Percentiles rank a stretch among this genome's conserved stretches.
Evolutionary conservation across 352 stramenopile species (phyloP).

Genomic region (Hyaloperonospora brassicae): DNA sequence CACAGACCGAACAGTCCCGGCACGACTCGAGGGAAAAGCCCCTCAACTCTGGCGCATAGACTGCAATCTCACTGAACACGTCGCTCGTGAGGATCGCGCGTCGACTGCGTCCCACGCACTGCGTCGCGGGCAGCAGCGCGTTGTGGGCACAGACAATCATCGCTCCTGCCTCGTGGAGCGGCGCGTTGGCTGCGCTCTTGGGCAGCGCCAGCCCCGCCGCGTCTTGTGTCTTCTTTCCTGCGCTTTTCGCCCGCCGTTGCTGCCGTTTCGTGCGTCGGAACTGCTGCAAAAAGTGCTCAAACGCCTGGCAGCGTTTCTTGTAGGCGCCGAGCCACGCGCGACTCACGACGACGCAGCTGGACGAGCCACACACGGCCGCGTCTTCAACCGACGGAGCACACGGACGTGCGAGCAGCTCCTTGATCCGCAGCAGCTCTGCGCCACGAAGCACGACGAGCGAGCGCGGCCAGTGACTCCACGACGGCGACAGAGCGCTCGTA

Average conservation of each 20-base stretch:
- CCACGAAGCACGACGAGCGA: conserved; percentile 45
- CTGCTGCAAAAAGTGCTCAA: conserved; percentile 70
- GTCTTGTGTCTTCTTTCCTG: conserved; percentile 22
- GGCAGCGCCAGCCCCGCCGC: conserved; percentile 4
- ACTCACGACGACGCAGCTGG: conserved; percentile 51
- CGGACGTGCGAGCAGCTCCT: conserved; percentile 34
- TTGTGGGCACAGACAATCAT: conserved; percentile 67
- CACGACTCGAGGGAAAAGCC: conserved; percentile 43
- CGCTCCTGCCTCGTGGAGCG: conserved; percentile 19
- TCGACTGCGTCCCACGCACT: conserved; percentile 54
- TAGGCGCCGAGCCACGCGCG: conserved; percentile 68
- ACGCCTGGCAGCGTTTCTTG: conserved; percentile 58
- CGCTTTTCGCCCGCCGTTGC: conserved; percentile 35
- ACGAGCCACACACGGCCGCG: conserved; percentile 17
- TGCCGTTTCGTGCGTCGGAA: conserved; percentile 67
- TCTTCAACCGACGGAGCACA: conserved; percentile 39
- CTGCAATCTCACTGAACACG: conserved; percentile 37
- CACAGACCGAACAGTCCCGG: conserved; percentile 51
- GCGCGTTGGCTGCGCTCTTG: conserved; percentile 17
- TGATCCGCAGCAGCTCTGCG: conserved; percentile 57
- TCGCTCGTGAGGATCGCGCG: conserved; percentile 46
- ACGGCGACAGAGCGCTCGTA: conserved; percentile 35
- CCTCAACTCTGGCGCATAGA: conserved; percentile 52
- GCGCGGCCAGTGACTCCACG: conserved; percentile 57
- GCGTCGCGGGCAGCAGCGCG: conserved; percentile 37